Percentiles rank a stretch among this genome's conserved stretches.
phyloP scores from a whole-genome alignment of 2,329 filamentous ascomycete genomes.

The Aspergillus vadensis region DNA sequence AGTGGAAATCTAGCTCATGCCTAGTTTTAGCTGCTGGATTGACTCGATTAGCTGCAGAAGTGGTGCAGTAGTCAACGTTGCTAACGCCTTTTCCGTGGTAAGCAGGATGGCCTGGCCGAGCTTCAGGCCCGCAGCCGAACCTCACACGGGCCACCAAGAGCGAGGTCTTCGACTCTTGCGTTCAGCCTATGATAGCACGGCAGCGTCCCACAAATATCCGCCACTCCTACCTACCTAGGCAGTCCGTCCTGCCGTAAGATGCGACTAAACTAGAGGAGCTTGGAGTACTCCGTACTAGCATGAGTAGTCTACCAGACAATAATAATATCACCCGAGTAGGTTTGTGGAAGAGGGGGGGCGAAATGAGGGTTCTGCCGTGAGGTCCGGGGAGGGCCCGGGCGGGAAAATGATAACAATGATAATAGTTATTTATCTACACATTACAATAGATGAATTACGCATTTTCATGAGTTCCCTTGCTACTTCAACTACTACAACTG shows the following conservation, averaged over 20 bases:
- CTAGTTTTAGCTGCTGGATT: constrained; percentile 11
- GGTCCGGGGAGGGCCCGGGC: no score
- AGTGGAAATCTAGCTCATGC: constrained; percentile 11
- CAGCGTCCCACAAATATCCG: constrained; percentile 2
- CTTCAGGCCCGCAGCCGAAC: constrained; percentile 3
- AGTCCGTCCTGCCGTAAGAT: not conserved
- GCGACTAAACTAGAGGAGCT: not conserved
- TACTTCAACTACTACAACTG: no score
- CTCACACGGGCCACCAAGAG: not conserved
- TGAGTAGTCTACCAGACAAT: not conserved
- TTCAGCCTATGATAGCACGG: not conserved
- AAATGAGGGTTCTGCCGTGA: no score
- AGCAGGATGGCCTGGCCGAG: constrained; percentile 13
- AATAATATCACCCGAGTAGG: no score
- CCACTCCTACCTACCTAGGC: not conserved
- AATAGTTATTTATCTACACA: no score
- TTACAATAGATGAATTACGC: no score
- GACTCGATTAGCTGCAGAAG: constrained; percentile 15
- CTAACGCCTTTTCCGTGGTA: constrained; percentile 10
- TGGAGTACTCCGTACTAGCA: not conserved
- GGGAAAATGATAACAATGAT: no score
- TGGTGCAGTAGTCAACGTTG: constrained; percentile 14
- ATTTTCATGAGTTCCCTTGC: no score
- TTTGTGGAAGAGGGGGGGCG: no score
- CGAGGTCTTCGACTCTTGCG: not conserved